Percentiles rank a stretch among this genome's conserved stretches.
phyloP scores from a whole-genome alignment of 2,329 filamentous ascomycete genomes.

The Cyphellophora attinorum region DNA sequence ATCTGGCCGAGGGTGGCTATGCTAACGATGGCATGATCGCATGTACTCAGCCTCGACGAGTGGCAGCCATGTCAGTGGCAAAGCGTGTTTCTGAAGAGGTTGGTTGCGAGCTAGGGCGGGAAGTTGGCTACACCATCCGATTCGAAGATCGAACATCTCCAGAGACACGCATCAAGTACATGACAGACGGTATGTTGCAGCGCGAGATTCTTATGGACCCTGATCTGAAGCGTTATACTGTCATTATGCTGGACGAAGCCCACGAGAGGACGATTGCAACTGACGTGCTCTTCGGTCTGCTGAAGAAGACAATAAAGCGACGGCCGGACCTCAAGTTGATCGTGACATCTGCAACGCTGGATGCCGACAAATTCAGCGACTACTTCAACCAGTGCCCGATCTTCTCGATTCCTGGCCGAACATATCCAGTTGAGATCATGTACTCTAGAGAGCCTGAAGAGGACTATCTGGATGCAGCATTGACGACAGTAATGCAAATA shows the following conservation, averaged over 20 bases:
- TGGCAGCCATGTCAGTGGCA: conserved; percentile 97
- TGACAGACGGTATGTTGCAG: conserved; percentile 98
- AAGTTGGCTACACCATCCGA: conserved; percentile 94
- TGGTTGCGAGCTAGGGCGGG: conserved; percentile 77
- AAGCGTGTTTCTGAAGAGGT: conserved; percentile 96
- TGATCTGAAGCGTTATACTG: conserved; percentile 78
- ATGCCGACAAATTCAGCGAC: conserved; percentile 92
- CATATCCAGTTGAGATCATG: conserved; percentile 90
- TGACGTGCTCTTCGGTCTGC: conserved; percentile 83
- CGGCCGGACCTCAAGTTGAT: conserved; percentile 87
- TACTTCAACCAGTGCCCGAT: conserved; percentile 97
- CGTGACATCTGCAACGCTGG: conserved; percentile 89
- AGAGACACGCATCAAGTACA: conserved; percentile 93
- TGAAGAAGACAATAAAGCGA: conserved; percentile 86
- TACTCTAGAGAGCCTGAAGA: conserved; percentile 92
- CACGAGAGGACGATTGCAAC: conserved; percentile 96
- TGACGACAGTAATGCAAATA: conserved; percentile 98
- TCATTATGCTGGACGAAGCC: conserved; percentile 96
- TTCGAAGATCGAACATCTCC: conserved; percentile 91
- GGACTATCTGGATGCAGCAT: conserved; percentile 85
- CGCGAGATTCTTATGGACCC: conserved; percentile 90
- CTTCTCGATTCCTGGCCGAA: conserved; percentile 90
- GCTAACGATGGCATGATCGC: conserved; percentile 81
- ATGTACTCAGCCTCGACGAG: conserved; percentile 90
- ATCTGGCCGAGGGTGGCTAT: conserved; percentile 91